Percentiles rank a stretch among this genome's conserved stretches.
Evolutionary conservation across 257 asterid species (phyloP).

Genomic region (Osmanthus fragrans): DNA sequence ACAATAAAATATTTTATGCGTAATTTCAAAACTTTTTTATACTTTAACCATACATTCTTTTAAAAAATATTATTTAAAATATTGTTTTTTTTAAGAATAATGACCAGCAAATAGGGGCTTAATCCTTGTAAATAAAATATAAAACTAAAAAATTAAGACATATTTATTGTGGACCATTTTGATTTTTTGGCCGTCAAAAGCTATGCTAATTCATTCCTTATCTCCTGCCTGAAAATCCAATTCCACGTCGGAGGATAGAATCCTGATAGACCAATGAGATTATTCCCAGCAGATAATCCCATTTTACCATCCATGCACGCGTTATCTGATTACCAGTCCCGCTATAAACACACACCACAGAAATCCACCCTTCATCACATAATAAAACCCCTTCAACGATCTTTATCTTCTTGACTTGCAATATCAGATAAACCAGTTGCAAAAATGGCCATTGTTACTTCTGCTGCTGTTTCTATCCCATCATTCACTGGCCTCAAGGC

Average conservation of each 20-base stretch:
- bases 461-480: slow-evolving; percentile 71
- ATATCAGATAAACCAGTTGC: neutral
- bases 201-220: no score
- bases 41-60: no score
- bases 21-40: no score
- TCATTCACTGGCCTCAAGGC: slow-evolving; percentile 72
- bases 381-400: slow-evolving; percentile 32
- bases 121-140: no score
- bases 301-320: slow-evolving; percentile 21
- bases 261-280: slow-evolving; percentile 42
- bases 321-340: slow-evolving; percentile 28
- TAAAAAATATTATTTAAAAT: no score
- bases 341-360: slow-evolving; percentile 43
- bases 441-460: slow-evolving; percentile 65
- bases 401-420: slow-evolving; percentile 32
- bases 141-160: no score
- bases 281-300: slow-evolving; percentile 31
- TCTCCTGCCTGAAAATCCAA: slow-evolving; percentile 30
- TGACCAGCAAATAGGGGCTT: no score
- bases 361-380: slow-evolving; percentile 19
- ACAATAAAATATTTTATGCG: no score
- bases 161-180: no score
- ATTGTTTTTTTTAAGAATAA: no score
- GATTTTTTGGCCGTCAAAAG: no score
- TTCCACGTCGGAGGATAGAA: slow-evolving; percentile 48